Evolutionary conservation across 345 rosid genomes (phyloP).

Genomic region (Bruguiera gymnorhiza): DNA sequence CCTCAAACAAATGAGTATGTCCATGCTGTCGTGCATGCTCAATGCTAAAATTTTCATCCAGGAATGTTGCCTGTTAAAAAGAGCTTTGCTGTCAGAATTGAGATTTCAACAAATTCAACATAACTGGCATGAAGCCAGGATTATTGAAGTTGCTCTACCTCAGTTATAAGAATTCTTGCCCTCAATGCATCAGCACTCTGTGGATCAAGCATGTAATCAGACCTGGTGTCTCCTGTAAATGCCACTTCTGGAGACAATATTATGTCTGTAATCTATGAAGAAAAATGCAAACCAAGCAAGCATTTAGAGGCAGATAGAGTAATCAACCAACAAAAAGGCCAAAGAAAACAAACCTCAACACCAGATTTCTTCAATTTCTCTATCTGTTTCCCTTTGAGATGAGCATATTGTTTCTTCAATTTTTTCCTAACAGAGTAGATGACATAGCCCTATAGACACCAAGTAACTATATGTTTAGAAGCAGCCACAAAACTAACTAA

Average conservation of each 20-base stretch:
- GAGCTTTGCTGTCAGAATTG: conserved; percentile 1
- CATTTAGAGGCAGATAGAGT: not conserved
- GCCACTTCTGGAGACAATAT: conserved; percentile 88
- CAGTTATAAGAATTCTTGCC: conserved; percentile 89
- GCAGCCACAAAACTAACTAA: no score
- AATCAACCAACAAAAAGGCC: not conserved
- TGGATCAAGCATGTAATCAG: conserved; percentile 95
- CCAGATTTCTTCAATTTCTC: conserved; percentile 93
- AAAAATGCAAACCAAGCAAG: conserved; percentile 20
- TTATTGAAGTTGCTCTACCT: conserved; percentile 38
- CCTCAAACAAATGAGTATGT: conserved; percentile 85
- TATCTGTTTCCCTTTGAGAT: conserved; percentile 87
- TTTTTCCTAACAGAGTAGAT: conserved; percentile 80
- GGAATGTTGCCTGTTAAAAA: conserved; percentile 77
- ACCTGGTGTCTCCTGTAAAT: conserved; percentile 90
- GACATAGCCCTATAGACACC: conserved; percentile 76
- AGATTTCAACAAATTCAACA: conserved; percentile 5
- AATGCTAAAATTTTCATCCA: conserved; percentile 61
- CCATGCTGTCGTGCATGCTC: conserved; percentile 83
- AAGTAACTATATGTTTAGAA: conserved; percentile 3
- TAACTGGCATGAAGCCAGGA: no score
- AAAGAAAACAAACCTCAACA: conserved; percentile 50
- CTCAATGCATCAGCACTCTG: conserved; percentile 91
- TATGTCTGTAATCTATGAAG: conserved; percentile 73
- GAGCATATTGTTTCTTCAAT: conserved; percentile 80